Base-by-base conservation (phyloP, 306 rosid genomes). In the Amphicarpaea edgeworthii region DNA sequence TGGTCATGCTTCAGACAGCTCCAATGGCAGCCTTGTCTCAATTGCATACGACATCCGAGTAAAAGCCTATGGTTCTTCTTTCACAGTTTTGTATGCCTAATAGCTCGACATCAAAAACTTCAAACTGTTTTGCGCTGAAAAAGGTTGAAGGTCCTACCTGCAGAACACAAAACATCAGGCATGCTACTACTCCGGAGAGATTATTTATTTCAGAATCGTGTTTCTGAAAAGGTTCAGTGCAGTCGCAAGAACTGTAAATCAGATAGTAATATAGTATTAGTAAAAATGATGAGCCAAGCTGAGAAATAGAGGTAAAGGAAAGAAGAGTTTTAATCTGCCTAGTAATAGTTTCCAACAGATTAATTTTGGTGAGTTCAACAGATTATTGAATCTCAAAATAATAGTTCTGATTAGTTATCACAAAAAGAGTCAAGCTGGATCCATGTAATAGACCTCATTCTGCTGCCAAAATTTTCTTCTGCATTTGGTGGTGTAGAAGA, bases 101-200 rank as follows among this genome's bases (percentile, higher is more conserved):
- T 59, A 95, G 66, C 73, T 95, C 98, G 79, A 95, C 93, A 42
- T 92, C 99, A 80, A 95, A 95, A 77, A 95, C 99, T 88, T 95
- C 97, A 16, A 90, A 92, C 75, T 95, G 99, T 81, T 95, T 90
- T 12, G 99, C 42, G 87, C 99, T 90, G 89, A 95, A 95, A 77
- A 95, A 95, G 54, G 99, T 95, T 24, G 99, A 92, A 77, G 99
- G 98, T 67, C 99, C 99, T 17, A 92, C 99, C 99, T 95, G 90
- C 77, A 84, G 26, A 81, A 81, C 53, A 77, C 46, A 67, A 30
- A 49, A 72, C 58, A 70, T 28, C 37, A n/a, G 19, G 28, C 21
- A 28, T 74, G 47, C 23, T 37, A 68, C 23, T 37, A 68, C 34
- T 20, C 16, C 23, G 2, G 11, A 69, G 38, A 50, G 20, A 41